These are phyloP conservation scores for Medakamo hakoo DNA, from an alignment of 139 green algal genomes.

Conservation along the genomic window DNA sequence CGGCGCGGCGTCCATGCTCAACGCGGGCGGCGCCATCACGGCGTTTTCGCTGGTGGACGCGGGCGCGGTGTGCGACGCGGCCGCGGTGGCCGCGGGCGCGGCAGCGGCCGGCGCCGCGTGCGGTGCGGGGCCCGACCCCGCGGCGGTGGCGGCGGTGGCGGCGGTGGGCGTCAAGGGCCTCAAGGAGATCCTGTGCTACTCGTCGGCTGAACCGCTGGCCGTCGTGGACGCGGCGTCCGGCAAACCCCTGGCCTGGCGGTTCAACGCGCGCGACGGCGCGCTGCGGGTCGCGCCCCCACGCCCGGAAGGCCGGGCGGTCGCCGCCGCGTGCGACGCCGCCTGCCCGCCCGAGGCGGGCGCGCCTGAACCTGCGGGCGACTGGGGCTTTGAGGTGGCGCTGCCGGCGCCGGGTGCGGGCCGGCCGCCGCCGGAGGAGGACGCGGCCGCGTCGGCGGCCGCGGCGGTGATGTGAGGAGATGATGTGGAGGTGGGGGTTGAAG, in stretches of 20 bases:
- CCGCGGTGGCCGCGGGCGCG: background rate
- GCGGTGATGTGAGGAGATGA: too few species aligned
- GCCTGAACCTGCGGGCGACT: too few species aligned
- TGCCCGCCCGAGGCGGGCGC: too few species aligned
- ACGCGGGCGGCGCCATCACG: conserved; percentile 45
- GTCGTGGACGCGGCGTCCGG: background rate
- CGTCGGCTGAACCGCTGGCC: background rate
- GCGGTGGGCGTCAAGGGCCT: conserved; percentile 1
- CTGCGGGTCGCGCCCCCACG: background rate
- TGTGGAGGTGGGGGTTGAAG: too few species aligned
- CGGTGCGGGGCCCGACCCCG: background rate
- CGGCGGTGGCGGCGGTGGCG: background rate
- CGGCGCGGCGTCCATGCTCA: conserved; percentile 57
- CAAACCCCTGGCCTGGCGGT: background rate
- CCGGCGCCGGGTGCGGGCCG: too few species aligned
- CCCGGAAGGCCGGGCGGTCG: too few species aligned
- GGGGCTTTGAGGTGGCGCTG: too few species aligned
- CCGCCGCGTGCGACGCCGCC: too few species aligned
- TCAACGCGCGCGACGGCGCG: background rate
- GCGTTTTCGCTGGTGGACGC: background rate
- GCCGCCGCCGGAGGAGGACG: too few species aligned
- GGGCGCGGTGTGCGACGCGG: background rate
- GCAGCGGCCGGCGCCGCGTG: background rate
- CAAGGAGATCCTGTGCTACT: background rate
- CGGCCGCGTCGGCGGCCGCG: too few species aligned